These are phyloP conservation scores for Clonostachys byssicola DNA, from an alignment of 2,329 filamentous ascomycete species.

Conservation along the genomic window DNA sequence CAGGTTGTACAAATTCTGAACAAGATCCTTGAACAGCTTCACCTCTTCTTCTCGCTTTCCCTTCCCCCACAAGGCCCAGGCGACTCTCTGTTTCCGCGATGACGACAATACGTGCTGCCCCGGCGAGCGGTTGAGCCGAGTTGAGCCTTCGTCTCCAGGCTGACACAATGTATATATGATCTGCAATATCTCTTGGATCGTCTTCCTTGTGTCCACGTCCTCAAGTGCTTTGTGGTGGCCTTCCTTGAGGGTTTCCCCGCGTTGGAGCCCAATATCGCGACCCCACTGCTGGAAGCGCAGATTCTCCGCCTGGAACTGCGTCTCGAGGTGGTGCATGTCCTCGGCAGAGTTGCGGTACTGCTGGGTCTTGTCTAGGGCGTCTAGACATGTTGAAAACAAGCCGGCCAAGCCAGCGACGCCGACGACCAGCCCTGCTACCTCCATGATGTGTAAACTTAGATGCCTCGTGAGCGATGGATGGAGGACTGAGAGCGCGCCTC, in stretches of 20 bases:
- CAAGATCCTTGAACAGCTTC: neutral
- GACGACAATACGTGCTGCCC: too few relatives aligned
- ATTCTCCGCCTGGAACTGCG: neutral
- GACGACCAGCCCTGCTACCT: neutral
- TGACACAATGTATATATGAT: too few relatives aligned
- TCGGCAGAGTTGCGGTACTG: neutral
- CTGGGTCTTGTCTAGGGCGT: neutral
- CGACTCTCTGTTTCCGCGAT: neutral
- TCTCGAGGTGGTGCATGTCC: neutral
- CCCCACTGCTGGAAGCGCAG: neutral
- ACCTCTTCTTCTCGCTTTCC: neutral
- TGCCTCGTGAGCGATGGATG: too few relatives aligned
- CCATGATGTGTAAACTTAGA: neutral
- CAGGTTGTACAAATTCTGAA: neutral
- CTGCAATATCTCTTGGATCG: too few relatives aligned
- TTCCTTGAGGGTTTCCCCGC: neutral
- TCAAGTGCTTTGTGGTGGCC: neutral
- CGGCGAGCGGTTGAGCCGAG: too few relatives aligned
- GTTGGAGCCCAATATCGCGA: neutral
- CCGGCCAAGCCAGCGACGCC: neutral
- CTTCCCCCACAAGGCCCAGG: neutral
- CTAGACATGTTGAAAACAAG: neutral
- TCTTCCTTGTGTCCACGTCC: too few relatives aligned
- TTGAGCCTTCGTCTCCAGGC: too few relatives aligned
- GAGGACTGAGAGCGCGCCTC: too few relatives aligned